These are phyloP conservation scores for Penicillium brevicompactum DNA, from an alignment of 2,329 filamentous ascomycete genomes.

Conservation along the genomic window DNA sequence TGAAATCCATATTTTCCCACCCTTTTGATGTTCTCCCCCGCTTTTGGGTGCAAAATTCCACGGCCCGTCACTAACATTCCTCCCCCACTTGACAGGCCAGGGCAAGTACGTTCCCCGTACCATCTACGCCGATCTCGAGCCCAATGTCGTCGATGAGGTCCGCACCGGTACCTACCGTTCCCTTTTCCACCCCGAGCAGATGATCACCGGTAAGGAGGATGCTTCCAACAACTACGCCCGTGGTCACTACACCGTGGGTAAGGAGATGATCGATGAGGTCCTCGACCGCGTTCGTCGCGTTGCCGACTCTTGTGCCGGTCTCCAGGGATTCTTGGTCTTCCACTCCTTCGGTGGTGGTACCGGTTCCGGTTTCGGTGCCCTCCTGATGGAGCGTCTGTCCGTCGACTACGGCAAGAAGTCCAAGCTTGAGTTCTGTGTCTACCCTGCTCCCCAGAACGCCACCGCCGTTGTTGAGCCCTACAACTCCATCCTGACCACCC, in stretches of 20 bases:
- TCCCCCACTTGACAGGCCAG: constrained; percentile 64
- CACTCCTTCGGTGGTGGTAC: constrained; percentile 99
- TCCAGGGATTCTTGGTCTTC: constrained; percentile 99
- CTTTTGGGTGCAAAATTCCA: constrained; percentile 11
- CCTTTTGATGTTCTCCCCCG: constrained; percentile 19
- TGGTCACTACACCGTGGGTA: constrained; percentile 99
- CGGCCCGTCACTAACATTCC: constrained; percentile 18
- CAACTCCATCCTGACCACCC: constrained; percentile 98
- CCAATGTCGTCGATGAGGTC: constrained; percentile 99
- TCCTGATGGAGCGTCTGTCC: constrained; percentile 97
- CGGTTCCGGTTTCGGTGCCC: constrained; percentile 95
- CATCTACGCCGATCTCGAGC: constrained; percentile 99
- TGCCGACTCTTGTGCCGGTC: constrained; percentile 95
- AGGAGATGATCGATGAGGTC: constrained; percentile 98
- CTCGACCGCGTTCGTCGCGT: constrained; percentile 97
- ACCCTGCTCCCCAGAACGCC: constrained; percentile 94
- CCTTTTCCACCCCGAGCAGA: constrained; percentile 98
- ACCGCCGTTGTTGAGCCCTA: constrained; percentile 99
- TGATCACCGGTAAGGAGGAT: constrained; percentile 99
- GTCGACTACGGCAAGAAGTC: constrained; percentile 99
- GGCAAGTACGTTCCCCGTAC: constrained; percentile 99
- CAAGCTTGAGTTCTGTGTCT: constrained; percentile 99
- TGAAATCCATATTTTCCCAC: constrained; percentile 35
- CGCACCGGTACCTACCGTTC: constrained; percentile 94
- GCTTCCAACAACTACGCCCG: constrained; percentile 99